Percentiles rank a stretch among this genome's conserved stretches.
Conservation (phyloP, 768 basidiomycete genomes). For the Dendrothele bispora region DNA sequence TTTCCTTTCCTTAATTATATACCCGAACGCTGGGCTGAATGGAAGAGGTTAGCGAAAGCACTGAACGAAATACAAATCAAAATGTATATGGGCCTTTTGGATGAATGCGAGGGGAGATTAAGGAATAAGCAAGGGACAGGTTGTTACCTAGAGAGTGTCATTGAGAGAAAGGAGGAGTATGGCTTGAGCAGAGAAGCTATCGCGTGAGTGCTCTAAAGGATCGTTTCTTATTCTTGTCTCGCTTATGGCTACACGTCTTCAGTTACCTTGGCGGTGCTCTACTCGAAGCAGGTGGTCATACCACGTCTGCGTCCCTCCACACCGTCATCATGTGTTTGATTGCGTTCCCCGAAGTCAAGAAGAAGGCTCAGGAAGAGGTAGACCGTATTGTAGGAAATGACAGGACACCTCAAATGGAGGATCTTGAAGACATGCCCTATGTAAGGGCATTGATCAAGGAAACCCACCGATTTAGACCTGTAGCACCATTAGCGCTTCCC, state of each 20-base stretch:
- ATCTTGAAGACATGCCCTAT: constrained; percentile 20
- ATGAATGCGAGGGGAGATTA: constrained; percentile 23
- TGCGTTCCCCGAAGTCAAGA: constrained; percentile 23
- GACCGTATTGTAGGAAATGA: constrained; percentile 25
- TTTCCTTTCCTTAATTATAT: constrained; percentile 31
- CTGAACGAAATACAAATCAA: constrained; percentile 22
- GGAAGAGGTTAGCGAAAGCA: constrained; percentile 27
- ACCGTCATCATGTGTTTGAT: constrained; percentile 17
- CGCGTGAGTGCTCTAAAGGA: constrained; percentile 16
- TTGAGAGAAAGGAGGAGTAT: constrained; percentile 20
- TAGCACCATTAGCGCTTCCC: constrained; percentile 1
- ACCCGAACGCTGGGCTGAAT: constrained; percentile 33
- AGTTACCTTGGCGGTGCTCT: constrained; percentile 31
- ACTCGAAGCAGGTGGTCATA: constrained; percentile 31
- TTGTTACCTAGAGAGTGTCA: constrained; percentile 31
- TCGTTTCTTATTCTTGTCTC: neutral
- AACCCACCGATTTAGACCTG: constrained; percentile 9
- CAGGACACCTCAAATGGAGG: constrained; percentile 17
- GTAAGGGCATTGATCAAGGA: constrained; percentile 23
- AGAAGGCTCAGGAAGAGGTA: constrained; percentile 27
- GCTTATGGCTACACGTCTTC: neutral
- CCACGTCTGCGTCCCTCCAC: constrained; percentile 24
- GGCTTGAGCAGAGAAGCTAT: constrained; percentile 23
- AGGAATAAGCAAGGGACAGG: constrained; percentile 24
- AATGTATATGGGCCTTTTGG: constrained; percentile 28